phyloP scores from a whole-genome alignment of 176 grass and related monocot genomes.

The Aegilops bicornis region DNA sequence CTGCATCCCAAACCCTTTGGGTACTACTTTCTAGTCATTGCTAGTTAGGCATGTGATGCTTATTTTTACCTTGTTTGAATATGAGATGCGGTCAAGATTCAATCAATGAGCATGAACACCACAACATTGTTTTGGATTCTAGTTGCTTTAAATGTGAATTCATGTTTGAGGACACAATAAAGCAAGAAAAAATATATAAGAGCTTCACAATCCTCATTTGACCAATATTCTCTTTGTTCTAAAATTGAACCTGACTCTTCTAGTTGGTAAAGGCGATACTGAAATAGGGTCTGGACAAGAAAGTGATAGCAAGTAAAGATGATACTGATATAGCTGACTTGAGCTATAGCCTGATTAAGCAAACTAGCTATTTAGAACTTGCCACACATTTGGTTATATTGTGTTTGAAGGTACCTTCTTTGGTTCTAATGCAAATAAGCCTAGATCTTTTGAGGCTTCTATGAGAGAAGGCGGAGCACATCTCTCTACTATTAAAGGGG shows the following conservation, averaged over 20 bases:
- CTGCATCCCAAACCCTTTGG: background rate
- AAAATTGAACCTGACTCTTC: background rate
- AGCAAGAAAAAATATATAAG: background rate
- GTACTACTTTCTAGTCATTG: background rate
- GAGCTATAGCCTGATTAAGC: background rate
- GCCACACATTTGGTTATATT: background rate
- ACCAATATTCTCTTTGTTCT: background rate
- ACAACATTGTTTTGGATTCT: background rate
- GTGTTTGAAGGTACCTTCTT: background rate
- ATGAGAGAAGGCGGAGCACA: background rate
- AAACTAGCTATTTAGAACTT: background rate
- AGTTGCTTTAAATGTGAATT: background rate
- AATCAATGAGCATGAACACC: background rate
- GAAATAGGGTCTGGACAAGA: background rate
- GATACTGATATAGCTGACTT: background rate
- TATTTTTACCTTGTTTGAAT: background rate
- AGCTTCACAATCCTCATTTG: background rate
- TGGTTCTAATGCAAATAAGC: background rate
- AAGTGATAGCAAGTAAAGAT: background rate
- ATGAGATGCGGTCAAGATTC: slow-evolving; percentile 4
- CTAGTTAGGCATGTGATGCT: background rate
- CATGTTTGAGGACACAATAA: background rate
- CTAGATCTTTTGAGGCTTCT: background rate
- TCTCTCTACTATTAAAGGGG: too few relatives aligned
- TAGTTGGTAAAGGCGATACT: slow-evolving; percentile 19